Conservation (phyloP, 257 asterid genomes). For the Ajuga chamaepitys region DNA sequence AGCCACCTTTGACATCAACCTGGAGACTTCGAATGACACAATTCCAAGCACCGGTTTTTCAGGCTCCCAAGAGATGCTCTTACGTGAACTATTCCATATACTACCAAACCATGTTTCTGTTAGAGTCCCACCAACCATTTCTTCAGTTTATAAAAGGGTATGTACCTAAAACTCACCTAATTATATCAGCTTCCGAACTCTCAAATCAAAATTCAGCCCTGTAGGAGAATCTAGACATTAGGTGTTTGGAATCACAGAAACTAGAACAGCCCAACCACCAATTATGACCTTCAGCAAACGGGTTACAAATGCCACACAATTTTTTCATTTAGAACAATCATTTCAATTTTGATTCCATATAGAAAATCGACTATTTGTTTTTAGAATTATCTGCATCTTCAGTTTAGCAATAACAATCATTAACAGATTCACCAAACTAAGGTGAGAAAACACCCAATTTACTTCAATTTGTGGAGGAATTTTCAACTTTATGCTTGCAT, state of each 20-base stretch:
- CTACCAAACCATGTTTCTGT: conserved; percentile 39
- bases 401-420: too few species aligned
- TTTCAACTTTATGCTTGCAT: neutral
- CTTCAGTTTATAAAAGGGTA: neutral
- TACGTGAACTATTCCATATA: conserved; percentile 47
- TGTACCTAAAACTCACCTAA: conserved; percentile 14
- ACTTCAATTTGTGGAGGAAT: neutral
- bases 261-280: neutral
- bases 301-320: neutral
- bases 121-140: conserved; percentile 35
- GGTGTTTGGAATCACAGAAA: neutral
- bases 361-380: too few species aligned
- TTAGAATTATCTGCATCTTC: too few species aligned
- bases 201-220: conserved; percentile 14
- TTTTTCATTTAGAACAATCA: neutral
- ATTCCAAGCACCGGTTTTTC: conserved; percentile 38
- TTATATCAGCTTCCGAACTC: conserved; percentile 10
- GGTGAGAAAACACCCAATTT: neutral
- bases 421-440: neutral
- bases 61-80: conserved; percentile 29
- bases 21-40: conserved; percentile 52
- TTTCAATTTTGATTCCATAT: too few species aligned
- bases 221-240: neutral
- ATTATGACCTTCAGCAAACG: neutral
- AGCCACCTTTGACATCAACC: conserved; percentile 60